Evolutionary conservation across 208 protist species (phyloP).

Genomic region (Trypanosoma vivax): DNA sequence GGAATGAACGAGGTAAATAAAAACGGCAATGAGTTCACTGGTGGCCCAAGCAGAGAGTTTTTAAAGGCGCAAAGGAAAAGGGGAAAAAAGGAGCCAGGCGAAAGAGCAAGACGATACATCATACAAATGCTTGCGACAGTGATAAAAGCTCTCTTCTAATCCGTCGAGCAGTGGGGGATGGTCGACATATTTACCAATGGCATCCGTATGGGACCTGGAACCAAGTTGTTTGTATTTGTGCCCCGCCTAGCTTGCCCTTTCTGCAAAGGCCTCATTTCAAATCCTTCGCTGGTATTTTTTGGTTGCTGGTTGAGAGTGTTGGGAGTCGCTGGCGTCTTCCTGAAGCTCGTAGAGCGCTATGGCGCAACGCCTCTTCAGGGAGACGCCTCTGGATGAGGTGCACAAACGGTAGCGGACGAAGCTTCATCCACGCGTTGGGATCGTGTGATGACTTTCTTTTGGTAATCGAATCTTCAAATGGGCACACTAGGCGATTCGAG

Average conservation of each 20-base stretch:
- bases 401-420: constrained; percentile 43
- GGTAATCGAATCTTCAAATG: neutral
- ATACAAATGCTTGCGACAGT: too few species aligned
- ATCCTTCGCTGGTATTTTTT: too few species aligned
- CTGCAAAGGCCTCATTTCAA: too few species aligned
- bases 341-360: too few species aligned
- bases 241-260: too few species aligned
- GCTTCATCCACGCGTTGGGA: constrained; percentile 27
- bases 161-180: too few species aligned
- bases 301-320: neutral
- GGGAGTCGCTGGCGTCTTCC: neutral
- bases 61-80: constrained; percentile 6
- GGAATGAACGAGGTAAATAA: too few species aligned
- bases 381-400: constrained; percentile 54
- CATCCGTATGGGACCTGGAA: too few species aligned
- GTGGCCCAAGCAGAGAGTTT: neutral
- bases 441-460: constrained; percentile 2
- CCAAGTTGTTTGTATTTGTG: too few species aligned
- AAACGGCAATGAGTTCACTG: too few species aligned
- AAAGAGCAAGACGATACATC: constrained; percentile 1
- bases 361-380: constrained; percentile 2
- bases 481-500: constrained; percentile 8
- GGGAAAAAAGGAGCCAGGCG: constrained; percentile 1
- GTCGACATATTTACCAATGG: too few species aligned
- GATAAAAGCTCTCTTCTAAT: too few species aligned